Base-by-base conservation (phyloP, 495 filamentous ascomycete genomes). In the Neurospora sp. region DNA sequence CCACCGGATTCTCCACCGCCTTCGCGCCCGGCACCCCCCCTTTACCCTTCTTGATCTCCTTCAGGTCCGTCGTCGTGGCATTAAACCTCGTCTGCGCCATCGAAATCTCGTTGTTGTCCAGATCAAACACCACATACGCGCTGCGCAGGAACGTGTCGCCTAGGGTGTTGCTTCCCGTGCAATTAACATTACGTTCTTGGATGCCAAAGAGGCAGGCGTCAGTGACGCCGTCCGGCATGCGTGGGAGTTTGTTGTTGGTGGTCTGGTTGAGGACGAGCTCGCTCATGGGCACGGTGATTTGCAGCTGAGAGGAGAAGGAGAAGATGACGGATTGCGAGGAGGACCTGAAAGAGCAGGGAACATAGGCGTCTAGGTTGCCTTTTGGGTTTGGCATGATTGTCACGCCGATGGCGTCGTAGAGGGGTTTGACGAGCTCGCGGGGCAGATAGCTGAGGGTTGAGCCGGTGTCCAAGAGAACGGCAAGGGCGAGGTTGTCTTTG, bases 101-200 rank as follows among this genome's bases (percentile, higher is more conserved):
- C 12, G 91, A 91, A 72, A 99, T 94, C 81, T 94, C 87, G 81
- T 97, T 93, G 78, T 95, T 97, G 16, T 85, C 86, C 18, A 98
- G 83, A 76, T 98, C 94, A 77, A 94, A 98, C 0, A 99, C 95
- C 38, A 97, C 89, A 77, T 98, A 99, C 0, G 94, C 94, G 41
- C 90, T 92, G 71, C 96, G 88, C 18, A 99, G 85, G 83, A 98
- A 99, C 0, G 95, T 98, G 79, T 99, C 95, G 14, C 95, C 95
- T 40, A 99, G 82, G 5, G 97, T 91, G 44, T 86, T 83, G 5
- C 88, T 90, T 61, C 87, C 88, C n/a, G 82, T 74, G 12, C 87
- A 37, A 37, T 37, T 37, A 37, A 37, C 88, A 37, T 16, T 18
- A 6, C 92, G 88, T 14, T 92, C 91, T 9, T 86, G 85, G 79